Evolutionary conservation across 306 rosid species (phyloP), one percentile per base, ranked within the genome.

Genomic region (Trichosanthes truncata): DNA sequence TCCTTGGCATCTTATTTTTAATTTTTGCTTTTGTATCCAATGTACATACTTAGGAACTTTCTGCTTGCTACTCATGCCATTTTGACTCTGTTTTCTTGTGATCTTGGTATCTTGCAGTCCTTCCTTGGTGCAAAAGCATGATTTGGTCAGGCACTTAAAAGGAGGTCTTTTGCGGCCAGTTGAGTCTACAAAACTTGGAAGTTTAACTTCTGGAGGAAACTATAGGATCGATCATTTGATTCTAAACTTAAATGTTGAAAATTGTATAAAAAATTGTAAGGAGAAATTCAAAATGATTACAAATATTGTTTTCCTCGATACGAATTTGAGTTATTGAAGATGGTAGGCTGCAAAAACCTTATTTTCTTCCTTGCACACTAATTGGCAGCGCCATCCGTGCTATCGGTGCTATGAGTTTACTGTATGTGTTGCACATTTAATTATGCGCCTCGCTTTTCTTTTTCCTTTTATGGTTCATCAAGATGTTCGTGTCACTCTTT

Each of bases 81-180:
- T 41, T 23, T 49, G 35, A 25, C 17, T 12, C n/a, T 40, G 36
- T 29, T 15, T 80, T 74, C 74, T 31, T 72, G 0, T 0, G 60
- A 10, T 8, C 52, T 31, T 62, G 25, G 60, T 8, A 51, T 63
- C 56, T 85, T 82, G 85, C 98, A 93, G 97, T 84, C 95, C 74
- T 88, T 91, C 92, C 87, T 84, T 82, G 91, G 92, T 73, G 82
- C 91, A 26, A 84, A 83, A 82, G 86, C 85, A 55, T 87, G 92
- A 86, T 38, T 67, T 43, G 59, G 25, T 72, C 14, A 72, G 55
- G 77, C 40, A 17, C 71, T 33, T 33, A 25, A 62, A 79, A 57
- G 75, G 80, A 18, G 18, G 65, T 35, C 63, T 31, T 29, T 74
- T 53, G 56, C 72, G 74, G 81, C 87, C 87, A 76, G 80, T 80